phyloP scores from a whole-genome alignment of 2,329 filamentous ascomycete genomes.

The Aspergillus amoenus region DNA sequence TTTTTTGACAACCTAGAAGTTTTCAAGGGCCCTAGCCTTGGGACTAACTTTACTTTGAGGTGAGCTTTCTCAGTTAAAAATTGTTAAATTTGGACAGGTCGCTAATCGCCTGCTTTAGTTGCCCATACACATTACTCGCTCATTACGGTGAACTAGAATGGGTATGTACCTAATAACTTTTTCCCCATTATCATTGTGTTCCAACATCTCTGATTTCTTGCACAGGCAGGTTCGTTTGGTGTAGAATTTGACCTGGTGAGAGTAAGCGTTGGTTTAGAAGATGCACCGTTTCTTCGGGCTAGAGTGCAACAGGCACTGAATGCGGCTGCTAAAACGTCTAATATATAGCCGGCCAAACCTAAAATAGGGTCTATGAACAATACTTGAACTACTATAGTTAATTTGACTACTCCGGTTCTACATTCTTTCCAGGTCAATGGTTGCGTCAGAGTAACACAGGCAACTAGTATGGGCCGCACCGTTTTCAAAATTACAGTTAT shows the following conservation, averaged over 20 bases:
- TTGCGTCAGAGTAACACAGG: background rate
- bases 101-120: constrained; percentile 48
- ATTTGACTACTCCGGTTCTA: background rate
- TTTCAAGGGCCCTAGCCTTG: constrained; percentile 89
- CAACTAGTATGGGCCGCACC: background rate
- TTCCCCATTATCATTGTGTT: background rate
- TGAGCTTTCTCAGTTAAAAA: constrained; percentile 24
- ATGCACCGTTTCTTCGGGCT: constrained; percentile 62
- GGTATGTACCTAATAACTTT: constrained; percentile 48
- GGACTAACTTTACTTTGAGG: constrained; percentile 92
- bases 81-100: background rate
- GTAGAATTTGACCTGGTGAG: constrained; percentile 78
- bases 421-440: background rate
- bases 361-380: background rate
- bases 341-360: constrained; percentile 20
- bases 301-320: constrained; percentile 70
- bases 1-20: constrained; percentile 88
- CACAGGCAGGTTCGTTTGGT: constrained; percentile 68
- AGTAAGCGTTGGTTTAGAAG: constrained; percentile 87
- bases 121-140: constrained; percentile 86
- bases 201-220: background rate
- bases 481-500: background rate
- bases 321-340: constrained; percentile 43
- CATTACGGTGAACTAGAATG: constrained; percentile 93
- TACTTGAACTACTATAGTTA: background rate